Evolutionary conservation across 2,329 filamentous ascomycete genomes (phyloP), one percentile per base, ranked within the genome.

Genomic region (Beauveria caledonica): DNA sequence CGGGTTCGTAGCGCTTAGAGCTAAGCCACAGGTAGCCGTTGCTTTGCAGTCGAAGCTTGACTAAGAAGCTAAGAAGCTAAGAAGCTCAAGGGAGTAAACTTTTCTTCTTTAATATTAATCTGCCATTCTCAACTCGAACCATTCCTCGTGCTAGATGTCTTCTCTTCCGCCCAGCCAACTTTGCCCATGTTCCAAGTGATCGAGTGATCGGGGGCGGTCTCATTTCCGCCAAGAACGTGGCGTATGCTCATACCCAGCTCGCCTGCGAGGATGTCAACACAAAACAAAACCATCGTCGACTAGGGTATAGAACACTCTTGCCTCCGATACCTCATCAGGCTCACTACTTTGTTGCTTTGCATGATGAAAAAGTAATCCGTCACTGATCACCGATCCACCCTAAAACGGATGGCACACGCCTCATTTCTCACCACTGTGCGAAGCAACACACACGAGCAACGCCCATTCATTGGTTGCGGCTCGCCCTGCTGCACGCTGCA

Each of bases 301-400:
- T 27, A 19, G 42, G 27, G 29, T 23, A 29, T 58, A 42, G 21
- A 5, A 15, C 29, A 42, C 15, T 27, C 42, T 27, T 49, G 15
- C 29, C 13, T 39, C 27, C 29, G 13, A 25, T 2, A 33, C 11
- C 53, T 25, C 4, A 33, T 48, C 42, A 39, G 42, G 42, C 42
- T 33, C 36, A 10, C 21, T 53, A 19, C 21, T 40, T 27, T 23
- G 51, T 19, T 15, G 27, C 29, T 36, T 19, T 25, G 19, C 44
- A 40, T 17, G 17, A 8, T 40, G n/a, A 48, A 29, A 51, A 40
- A 42, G 36, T 33, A 42, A 51, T 59, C 48, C 56, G 25, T 33
- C n/a, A 39, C 25, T 59, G 40, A 60, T 60, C 57, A 33, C 29
- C 49, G 49, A 60, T 60, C 19, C 56, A 27, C 57, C 53, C 57